Evolutionary conservation across 176 grass and related monocot species (phyloP), one percentile per base, ranked within the genome.

Genomic region (Rhynchospora breviuscula): DNA sequence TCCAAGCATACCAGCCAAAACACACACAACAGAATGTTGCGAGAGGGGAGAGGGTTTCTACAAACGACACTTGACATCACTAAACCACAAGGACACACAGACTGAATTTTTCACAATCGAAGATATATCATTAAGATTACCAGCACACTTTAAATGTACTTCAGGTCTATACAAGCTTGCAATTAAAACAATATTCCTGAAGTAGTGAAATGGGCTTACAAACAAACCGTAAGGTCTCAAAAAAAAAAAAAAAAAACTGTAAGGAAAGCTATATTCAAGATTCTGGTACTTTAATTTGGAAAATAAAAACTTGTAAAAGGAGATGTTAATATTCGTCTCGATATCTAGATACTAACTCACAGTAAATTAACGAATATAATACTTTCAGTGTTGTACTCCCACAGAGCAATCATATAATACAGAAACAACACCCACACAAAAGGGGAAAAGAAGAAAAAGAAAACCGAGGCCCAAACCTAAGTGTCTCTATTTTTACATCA

Each of bases 381-480:
- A 82, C 79, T 67, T 66, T 82, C 29, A 80, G 47, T 65, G 25
- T 59, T 4, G 29, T 82, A 82, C 79, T 82, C 23, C 22, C 59
- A 82, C 25, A 61, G 4, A 76, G 53, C 21, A 67, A 67, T 61
- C 59, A 66, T 49, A 65, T 82, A 18, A 52, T 82, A 82, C 80
- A 82, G 49, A 48, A 63, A 35, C 45, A 78, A 29, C 26, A 78
- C 23, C 13, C 73, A 3, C 51, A 78, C 73, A 57, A 21, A 14
- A 5, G 14, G 23, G 1, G 7, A 53, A 45, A 21, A 76, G 18
- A 49, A 77, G 21, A 25, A 23, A 52, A 53, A 77, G 18, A 13
- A 19, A 82, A 63, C 60, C 43, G 79, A 81, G 44, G 79, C 79
- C 80, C 80, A 68, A 82, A 64, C 62, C 80, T 82, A 67, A 66